Conservation (phyloP, 495 filamentous ascomycete genomes). For the Lichina pygmaea region DNA sequence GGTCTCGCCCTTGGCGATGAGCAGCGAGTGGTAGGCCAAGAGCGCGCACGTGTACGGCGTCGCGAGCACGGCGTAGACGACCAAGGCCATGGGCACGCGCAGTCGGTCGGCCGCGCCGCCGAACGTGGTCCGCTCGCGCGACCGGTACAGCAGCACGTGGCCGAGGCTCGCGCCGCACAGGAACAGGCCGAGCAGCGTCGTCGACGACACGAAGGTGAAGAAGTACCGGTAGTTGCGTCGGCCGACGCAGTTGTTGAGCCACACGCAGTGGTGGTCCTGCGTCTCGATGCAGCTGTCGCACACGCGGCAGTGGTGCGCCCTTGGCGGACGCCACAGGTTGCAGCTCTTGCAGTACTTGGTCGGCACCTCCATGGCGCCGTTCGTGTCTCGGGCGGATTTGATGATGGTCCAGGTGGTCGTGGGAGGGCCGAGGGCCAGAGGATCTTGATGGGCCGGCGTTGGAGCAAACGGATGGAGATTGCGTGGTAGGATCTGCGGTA, state of each 20-base stretch:
- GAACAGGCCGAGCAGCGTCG: slow-evolving; percentile 49
- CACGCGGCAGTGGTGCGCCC: slow-evolving; percentile 84
- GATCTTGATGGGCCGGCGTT: slow-evolving; percentile 38
- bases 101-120: slow-evolving; percentile 33
- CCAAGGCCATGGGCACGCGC: slow-evolving; percentile 69
- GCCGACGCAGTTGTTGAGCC: slow-evolving; percentile 96
- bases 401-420: slow-evolving; percentile 81
- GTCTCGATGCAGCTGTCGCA: slow-evolving; percentile 96
- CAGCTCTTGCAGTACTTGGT: slow-evolving; percentile 96
- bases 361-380: slow-evolving; percentile 82
- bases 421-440: slow-evolving; percentile 51
- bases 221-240: slow-evolving; percentile 97
- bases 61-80: slow-evolving; percentile 51
- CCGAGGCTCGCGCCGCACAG: slow-evolving; percentile 48
- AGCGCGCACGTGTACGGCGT: slow-evolving; percentile 64
- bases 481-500: slow-evolving; percentile 46
- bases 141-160: slow-evolving; percentile 50
- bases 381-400: slow-evolving; percentile 40
- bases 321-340: slow-evolving; percentile 84
- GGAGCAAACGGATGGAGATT: slow-evolving; percentile 46
- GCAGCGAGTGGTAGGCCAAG: slow-evolving; percentile 66
- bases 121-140: slow-evolving; percentile 32
- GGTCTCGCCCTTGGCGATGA: slow-evolving; percentile 75
- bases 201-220: slow-evolving; percentile 59
- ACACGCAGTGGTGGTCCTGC: slow-evolving; percentile 94